Evolutionary conservation across 2,329 filamentous ascomycete species (phyloP).

Genomic region (Colletotrichum plurivorum): DNA sequence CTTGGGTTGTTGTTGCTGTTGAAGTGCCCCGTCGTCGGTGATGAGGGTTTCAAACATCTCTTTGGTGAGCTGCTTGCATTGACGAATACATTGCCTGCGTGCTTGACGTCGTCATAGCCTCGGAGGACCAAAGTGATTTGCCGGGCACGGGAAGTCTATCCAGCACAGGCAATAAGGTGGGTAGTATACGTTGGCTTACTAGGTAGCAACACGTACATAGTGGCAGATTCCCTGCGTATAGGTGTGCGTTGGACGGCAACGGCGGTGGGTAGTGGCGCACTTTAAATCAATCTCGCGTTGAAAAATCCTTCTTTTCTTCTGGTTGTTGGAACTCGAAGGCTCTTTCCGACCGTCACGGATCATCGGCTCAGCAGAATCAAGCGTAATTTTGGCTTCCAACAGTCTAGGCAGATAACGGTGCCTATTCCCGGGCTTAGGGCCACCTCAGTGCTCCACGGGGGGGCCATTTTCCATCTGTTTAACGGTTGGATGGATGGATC

Average conservation of each 20-base stretch:
- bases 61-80: slow-evolving; percentile 11
- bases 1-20: neutral
- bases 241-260: slow-evolving; percentile 1
- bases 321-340: neutral
- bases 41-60: slow-evolving; percentile 5
- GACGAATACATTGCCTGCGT: slow-evolving; percentile 8
- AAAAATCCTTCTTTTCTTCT: slow-evolving; percentile 4
- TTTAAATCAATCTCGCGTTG: slow-evolving; percentile 30
- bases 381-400: slow-evolving; percentile 6
- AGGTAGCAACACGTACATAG: neutral
- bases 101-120: slow-evolving; percentile 7
- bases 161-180: slow-evolving; percentile 3
- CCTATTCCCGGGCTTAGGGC: slow-evolving; percentile 3
- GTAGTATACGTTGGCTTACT: neutral
- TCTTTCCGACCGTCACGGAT: neutral
- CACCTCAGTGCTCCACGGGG: slow-evolving; percentile 22
- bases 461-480: neutral
- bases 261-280: slow-evolving; percentile 16
- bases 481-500: neutral
- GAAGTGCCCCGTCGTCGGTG: neutral
- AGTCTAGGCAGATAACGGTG: slow-evolving; percentile 21
- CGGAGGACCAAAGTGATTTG: slow-evolving; percentile 6
- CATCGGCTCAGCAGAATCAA: slow-evolving; percentile 23
- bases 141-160: slow-evolving; percentile 36
- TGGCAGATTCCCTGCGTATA: neutral